Base-by-base conservation (phyloP, 2,329 filamentous ascomycete species). In the Epichloe brachyelytri region DNA sequence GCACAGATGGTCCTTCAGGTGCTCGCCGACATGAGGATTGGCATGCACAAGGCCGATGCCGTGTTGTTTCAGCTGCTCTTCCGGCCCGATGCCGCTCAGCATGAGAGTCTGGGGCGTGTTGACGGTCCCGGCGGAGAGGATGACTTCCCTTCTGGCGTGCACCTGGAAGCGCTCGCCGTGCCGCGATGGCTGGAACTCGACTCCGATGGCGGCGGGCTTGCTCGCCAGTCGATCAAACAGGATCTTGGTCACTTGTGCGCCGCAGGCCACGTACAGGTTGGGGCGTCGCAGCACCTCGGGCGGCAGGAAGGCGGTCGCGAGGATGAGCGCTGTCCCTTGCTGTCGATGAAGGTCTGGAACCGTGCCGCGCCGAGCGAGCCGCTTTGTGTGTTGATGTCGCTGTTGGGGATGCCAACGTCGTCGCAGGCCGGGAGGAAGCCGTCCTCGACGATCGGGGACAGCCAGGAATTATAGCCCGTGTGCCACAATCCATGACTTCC, bases 1-100 rank as follows among this genome's bases (percentile, higher is more conserved):
- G 51, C 51, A 51, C 14, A 57, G 50, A n/a, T 61, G 61, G 50
- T 63, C 61, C 54, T 57, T 56, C 33, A 62, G 47, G 62, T 83
- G 82, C 30, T 68, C 72, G 26, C 82, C 82, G 12, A 86, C 80
- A 41, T 79, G 80, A 0, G 79, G 79, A 2, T 80, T 70, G 58
- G 84, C 71, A 2, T 68, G 64, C 37, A 81, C 59, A 5, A 79
- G 68, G 20, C 39, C 7, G 36, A 53, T 50, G 12, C 48, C 48
- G 33, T 53, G 51, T 39, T 36, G 45, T 26, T 36, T 34, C 30
- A 53, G 44, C 14, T 53, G 40, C 19, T 45, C 48, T 5, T 43
- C 48, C 4, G 51, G 51, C 5, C 48, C 48, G 12, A 53, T 53
- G 14, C 48, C 51, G 15, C 51, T 53, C 7, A 53, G 40, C 48